These are phyloP conservation scores for Boletus reticulatus DNA, from an alignment of 768 basidiomycete species.

Conservation along the genomic window DNA sequence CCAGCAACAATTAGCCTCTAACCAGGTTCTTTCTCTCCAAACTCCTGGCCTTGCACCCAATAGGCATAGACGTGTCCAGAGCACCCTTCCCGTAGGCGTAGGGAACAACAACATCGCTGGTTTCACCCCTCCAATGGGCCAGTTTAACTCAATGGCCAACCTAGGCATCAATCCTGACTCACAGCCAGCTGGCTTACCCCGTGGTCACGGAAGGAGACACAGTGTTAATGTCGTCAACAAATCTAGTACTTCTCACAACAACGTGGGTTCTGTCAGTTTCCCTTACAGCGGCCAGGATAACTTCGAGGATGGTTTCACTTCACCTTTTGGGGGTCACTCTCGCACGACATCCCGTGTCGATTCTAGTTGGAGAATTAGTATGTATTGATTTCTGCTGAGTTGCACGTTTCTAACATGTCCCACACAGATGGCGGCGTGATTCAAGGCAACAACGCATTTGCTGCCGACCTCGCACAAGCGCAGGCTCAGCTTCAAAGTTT, in stretches of 20 bases:
- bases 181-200: conserved; percentile 63
- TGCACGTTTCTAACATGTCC: conserved; percentile 8
- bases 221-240: conserved; percentile 93
- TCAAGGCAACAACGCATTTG: conserved; percentile 60
- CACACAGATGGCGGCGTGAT: conserved; percentile 68
- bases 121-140: conserved; percentile 50
- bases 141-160: conserved; percentile 55
- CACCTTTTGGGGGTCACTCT: conserved; percentile 66
- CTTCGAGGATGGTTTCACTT: conserved; percentile 80
- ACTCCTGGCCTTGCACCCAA: conserved; percentile 70
- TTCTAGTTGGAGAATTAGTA: conserved; percentile 88
- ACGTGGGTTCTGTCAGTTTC: conserved; percentile 49
- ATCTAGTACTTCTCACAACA: conserved; percentile 42
- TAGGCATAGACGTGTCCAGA: conserved; percentile 85
- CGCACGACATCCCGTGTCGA: conserved; percentile 74
- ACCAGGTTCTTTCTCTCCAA: conserved; percentile 78
- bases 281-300: conserved; percentile 55
- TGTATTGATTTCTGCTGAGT: conserved; percentile 29
- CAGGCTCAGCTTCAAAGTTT: conserved; percentile 95
- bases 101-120: conserved; percentile 38
- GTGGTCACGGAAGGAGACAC: conserved; percentile 85
- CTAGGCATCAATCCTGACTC: conserved; percentile 61
- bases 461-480: conserved; percentile 90
- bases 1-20: conserved; percentile 87
- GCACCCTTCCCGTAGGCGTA: conserved; percentile 67